phyloP scores from a whole-genome alignment of 129 eudicot species.

The Escallonia herrerae region DNA sequence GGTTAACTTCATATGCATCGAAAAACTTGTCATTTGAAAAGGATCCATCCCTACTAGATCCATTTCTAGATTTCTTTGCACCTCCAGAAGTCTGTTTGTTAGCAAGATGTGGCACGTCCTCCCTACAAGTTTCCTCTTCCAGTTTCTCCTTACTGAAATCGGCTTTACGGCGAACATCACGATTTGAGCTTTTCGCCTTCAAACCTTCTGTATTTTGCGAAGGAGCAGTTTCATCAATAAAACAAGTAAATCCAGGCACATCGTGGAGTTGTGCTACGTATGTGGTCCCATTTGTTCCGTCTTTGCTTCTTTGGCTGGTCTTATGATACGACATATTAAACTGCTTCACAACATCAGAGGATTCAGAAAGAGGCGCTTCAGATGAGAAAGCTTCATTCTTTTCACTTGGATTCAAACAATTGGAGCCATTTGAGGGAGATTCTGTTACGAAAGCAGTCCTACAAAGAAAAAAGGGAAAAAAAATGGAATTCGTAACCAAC shows the following conservation, averaged over 20 bases:
- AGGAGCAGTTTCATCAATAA: slow-evolving; percentile 51
- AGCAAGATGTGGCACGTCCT: slow-evolving; percentile 13
- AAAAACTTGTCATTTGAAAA: slow-evolving; percentile 28
- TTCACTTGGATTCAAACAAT: slow-evolving; percentile 9
- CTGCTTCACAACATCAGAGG: slow-evolving; percentile 45
- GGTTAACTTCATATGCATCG: slow-evolving; percentile 21
- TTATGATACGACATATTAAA: slow-evolving; percentile 67
- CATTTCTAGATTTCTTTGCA: slow-evolving; percentile 30
- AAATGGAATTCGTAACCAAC: not conserved
- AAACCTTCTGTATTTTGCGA: slow-evolving; percentile 32
- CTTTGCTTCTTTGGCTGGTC: slow-evolving; percentile 44
- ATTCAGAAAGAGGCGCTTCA: slow-evolving; percentile 18
- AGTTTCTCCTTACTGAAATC: slow-evolving; percentile 25
- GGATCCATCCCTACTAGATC: slow-evolving; percentile 25
- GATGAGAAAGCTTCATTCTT: slow-evolving; percentile 11
- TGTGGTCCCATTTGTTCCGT: slow-evolving; percentile 49
- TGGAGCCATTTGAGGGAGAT: slow-evolving; percentile 29
- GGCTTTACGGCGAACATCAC: slow-evolving; percentile 25
- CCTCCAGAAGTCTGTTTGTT: slow-evolving; percentile 23
- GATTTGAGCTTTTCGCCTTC: slow-evolving; percentile 18
- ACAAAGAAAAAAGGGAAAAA: slow-evolving; percentile 6
- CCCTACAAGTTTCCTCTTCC: slow-evolving; percentile 12
- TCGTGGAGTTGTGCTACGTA: slow-evolving; percentile 62
- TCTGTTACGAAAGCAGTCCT: slow-evolving; percentile 39
- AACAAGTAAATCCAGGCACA: slow-evolving; percentile 69